Base-by-base conservation (phyloP, 2,329 filamentous ascomycete genomes). In the Sporothrix brunneoviolacea region DNA sequence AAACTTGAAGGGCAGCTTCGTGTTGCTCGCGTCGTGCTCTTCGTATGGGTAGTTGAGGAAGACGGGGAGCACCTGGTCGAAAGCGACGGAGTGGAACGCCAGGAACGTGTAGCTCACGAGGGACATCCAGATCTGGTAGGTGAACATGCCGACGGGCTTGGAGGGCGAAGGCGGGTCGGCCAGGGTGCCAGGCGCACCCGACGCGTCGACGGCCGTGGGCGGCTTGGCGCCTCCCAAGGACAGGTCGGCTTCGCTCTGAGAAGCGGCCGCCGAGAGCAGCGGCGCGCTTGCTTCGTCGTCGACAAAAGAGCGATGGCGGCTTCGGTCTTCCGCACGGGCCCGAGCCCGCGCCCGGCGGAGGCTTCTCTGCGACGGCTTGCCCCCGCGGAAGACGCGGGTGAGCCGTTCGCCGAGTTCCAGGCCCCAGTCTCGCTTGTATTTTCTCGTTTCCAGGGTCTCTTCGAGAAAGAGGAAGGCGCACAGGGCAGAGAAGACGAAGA, bases 1-100 rank as follows among this genome's bases (percentile, higher is more conserved):
- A 61, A 96, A 96, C 61, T 87, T 85, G 61, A 96, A 84, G 0
- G 91, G 91, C 0, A 88, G 74, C 2, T 73, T 69, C 0, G 74
- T 79, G 60, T 80, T 80, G 51, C 79, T 75, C 41, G 77, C 67
- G 30, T 77, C 67, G 4, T 72, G 66, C 4, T 74, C 62, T 58
- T 82, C 74, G 1, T 67, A 67, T 0, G 86, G 84, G 57, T 88
- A 85, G 67, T 95, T 87, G 61, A 96, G 77, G 65, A 95, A 95
- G 1, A 96, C 88, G 3, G 90, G 87, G 2, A 97, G 78, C 3
- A 91, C 75, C 62, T 95, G 90, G 66, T 97, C 91, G 62, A 83
- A 96, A 1, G 88, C 83, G 35, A 94, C 82, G 0, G 82, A 83
- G 66, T 95, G 90, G 43, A 94, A 76, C 0, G 89, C 86, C 16